Percentiles rank a stretch among this genome's conserved stretches.
phyloP scores from a whole-genome alignment of 257 asterid genomes.

The Forsythia viridissima region DNA sequence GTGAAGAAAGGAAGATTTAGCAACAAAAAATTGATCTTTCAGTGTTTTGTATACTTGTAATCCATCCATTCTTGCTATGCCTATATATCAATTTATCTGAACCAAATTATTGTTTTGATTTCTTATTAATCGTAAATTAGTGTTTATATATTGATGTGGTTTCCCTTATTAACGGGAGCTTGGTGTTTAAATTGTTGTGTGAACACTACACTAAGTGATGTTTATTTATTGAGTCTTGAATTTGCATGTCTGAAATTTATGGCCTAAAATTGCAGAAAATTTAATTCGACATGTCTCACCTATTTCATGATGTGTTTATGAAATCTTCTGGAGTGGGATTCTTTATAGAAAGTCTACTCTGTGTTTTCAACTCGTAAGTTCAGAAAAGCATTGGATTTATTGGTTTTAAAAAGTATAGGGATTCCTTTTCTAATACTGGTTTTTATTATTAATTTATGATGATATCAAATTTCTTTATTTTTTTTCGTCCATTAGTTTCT shows the following conservation, averaged over 20 bases:
- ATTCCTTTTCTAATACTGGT: slow-evolving; percentile 5
- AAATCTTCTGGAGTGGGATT: slow-evolving; percentile 10
- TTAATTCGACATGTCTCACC: slow-evolving; percentile 28
- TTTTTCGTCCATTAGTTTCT: neutral
- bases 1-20: neutral
- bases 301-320: slow-evolving; percentile 17
- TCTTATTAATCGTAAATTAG: slow-evolving; percentile 1
- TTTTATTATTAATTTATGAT: neutral
- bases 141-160: neutral
- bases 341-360: slow-evolving; percentile 20
- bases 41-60: neutral
- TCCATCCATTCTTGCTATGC: neutral
- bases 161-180: neutral
- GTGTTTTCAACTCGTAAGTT: slow-evolving; percentile 12
- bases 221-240: neutral
- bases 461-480: too few relatives aligned
- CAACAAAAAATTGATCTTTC: neutral
- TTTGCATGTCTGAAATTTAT: slow-evolving; percentile 15
- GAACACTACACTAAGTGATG: neutral
- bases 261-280: slow-evolving; percentile 9
- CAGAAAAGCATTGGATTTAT: slow-evolving; percentile 21
- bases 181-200: neutral
- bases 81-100: neutral
- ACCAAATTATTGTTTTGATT: neutral
- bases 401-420: slow-evolving; percentile 3